Percentiles rank a stretch among this genome's conserved stretches.
Evolutionary conservation across 768 basidiomycete genomes (phyloP).

Genomic region (Auricularia sp.): DNA sequence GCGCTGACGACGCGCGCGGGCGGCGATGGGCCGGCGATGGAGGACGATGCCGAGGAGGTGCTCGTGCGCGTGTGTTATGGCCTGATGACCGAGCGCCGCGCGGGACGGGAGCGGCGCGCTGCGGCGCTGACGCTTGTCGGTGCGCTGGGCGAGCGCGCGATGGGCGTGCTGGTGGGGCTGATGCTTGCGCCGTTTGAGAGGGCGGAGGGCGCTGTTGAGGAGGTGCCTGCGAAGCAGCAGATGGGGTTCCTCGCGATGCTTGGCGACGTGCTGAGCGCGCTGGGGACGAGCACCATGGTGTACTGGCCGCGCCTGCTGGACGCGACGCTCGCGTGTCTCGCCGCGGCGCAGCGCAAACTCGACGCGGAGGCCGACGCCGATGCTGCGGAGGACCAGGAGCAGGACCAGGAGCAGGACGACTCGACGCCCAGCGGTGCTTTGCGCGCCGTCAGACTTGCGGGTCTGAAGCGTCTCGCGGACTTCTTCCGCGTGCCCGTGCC

Average conservation of each 20-base stretch:
- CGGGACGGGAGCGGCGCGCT: slow-evolving; percentile 51
- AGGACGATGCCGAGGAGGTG: slow-evolving; percentile 47
- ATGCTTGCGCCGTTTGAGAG: slow-evolving; percentile 43
- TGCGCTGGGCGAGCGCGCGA: slow-evolving; percentile 61
- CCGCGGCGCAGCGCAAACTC: slow-evolving; percentile 52
- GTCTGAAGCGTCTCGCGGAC: slow-evolving; percentile 76
- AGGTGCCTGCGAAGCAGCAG: slow-evolving; percentile 49
- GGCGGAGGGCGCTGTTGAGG: slow-evolving; percentile 3
- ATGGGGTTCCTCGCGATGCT: slow-evolving; percentile 78
- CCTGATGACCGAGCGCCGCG: slow-evolving; percentile 70
- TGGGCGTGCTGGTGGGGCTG: slow-evolving; percentile 68
- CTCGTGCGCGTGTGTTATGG: slow-evolving; percentile 77
- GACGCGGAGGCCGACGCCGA: slow-evolving; percentile 13
- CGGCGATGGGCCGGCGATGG: slow-evolving; percentile 28
- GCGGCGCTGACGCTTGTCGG: slow-evolving; percentile 66
- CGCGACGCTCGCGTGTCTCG: slow-evolving; percentile 54
- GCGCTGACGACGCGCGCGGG: slow-evolving; percentile 53
- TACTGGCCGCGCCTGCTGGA: slow-evolving; percentile 73
- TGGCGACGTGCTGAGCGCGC: slow-evolving; percentile 70
- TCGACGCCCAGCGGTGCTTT: slow-evolving; percentile 23
- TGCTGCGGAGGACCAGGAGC: slow-evolving; percentile 24
- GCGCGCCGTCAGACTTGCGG: slow-evolving; percentile 68
- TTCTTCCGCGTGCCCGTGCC: slow-evolving; percentile 68
- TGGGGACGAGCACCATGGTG: slow-evolving; percentile 58
- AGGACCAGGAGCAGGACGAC: slow-evolving; percentile 27